A percentile compares a stretch with the other conserved stretches of the same genome.
Conservation (phyloP, 129 eudicot genomes). For the Deinandra increscens region DNA sequence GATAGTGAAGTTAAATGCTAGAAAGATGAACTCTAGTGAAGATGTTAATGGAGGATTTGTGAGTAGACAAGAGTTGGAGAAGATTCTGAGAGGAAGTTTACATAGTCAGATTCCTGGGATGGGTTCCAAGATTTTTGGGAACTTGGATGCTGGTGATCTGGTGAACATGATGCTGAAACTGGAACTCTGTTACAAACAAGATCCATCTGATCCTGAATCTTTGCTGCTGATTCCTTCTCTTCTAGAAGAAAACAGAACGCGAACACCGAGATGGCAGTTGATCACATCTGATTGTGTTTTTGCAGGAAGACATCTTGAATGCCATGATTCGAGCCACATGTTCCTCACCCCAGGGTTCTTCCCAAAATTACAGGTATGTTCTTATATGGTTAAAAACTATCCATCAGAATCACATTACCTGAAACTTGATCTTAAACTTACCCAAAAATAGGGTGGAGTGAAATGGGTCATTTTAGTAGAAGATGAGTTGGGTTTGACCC, state of each 20-base stretch:
- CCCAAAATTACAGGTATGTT: conserved; percentile 73
- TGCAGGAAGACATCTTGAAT: conserved; percentile 80
- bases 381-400: no score
- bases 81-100: conserved; percentile 62
- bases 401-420: no score
- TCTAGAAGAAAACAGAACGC: conserved; percentile 75
- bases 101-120: conserved; percentile 75
- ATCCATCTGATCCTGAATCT: conserved; percentile 67
- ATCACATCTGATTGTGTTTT: conserved; percentile 52
- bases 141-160: conserved; percentile 72
- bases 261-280: conserved; percentile 69
- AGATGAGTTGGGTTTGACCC: background rate
- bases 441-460: background rate
- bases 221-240: conserved; percentile 62
- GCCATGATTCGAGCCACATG: conserved; percentile 85
- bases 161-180: conserved; percentile 85
- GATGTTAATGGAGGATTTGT: conserved; percentile 48
- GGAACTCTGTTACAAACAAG: conserved; percentile 76
- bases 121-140: conserved; percentile 67
- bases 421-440: no score
- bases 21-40: conserved; percentile 38
- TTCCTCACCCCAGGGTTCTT: conserved; percentile 83
- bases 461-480: background rate
- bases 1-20: conserved; percentile 43
- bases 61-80: conserved; percentile 68